These are phyloP conservation scores for Phlebiopsis gigantea DNA, from an alignment of 768 basidiomycete genomes.

Conservation along the genomic window DNA sequence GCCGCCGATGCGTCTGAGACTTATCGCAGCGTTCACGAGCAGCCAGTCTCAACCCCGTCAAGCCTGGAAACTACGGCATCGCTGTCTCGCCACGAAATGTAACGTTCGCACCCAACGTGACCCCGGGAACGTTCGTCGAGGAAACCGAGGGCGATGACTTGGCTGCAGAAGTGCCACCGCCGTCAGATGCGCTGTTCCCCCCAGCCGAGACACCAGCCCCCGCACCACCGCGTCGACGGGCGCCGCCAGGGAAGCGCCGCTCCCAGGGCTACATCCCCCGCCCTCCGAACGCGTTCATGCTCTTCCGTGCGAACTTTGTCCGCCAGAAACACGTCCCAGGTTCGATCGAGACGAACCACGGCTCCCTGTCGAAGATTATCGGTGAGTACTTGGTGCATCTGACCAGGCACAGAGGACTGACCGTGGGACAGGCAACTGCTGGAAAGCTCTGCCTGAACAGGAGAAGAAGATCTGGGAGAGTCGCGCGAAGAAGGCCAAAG, in stretches of 20 bases:
- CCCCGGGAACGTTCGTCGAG: constrained; percentile 45
- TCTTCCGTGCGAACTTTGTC: constrained; percentile 67
- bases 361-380: constrained; percentile 45
- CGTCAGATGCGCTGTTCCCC: constrained; percentile 44
- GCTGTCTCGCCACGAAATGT: constrained; percentile 37
- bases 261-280: constrained; percentile 68
- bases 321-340: constrained; percentile 45
- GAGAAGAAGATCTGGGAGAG: constrained; percentile 73
- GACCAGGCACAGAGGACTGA: not conserved
- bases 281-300: constrained; percentile 84
- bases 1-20: not conserved
- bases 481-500: constrained; percentile 65
- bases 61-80: constrained; percentile 51
- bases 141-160: constrained; percentile 28
- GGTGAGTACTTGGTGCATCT: constrained; percentile 16
- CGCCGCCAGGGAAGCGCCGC: constrained; percentile 57
- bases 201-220: constrained; percentile 40
- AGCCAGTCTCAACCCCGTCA: constrained; percentile 35
- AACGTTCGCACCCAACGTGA: constrained; percentile 61
- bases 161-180: constrained; percentile 28
- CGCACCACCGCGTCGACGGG: constrained; percentile 39
- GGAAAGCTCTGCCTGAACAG: constrained; percentile 64
- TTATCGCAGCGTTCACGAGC: not conserved
- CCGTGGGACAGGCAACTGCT: constrained; percentile 37
- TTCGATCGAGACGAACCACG: constrained; percentile 45